Evolutionary conservation across 2,329 filamentous ascomycete genomes (phyloP).

Genomic region (Zymoseptoria tritici): DNA sequence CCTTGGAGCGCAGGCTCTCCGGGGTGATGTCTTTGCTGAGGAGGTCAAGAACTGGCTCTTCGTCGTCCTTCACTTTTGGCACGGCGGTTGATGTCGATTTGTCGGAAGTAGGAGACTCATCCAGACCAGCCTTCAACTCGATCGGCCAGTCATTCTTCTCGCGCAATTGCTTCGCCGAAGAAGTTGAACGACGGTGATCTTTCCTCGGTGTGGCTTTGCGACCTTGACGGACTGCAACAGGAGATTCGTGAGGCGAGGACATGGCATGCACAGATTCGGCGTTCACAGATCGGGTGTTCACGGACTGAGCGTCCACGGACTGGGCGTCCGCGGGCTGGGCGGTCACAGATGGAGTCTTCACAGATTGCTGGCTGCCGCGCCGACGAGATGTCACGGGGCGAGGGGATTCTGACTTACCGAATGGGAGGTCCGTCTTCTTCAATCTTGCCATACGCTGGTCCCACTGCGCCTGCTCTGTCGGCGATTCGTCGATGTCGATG

Average conservation of each 20-base stretch:
- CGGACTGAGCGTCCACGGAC: no score
- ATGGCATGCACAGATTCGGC: neutral
- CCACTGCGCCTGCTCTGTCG: neutral
- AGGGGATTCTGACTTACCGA: neutral
- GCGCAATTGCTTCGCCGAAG: neutral
- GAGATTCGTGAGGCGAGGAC: neutral
- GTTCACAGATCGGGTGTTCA: no score
- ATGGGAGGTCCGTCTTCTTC: neutral
- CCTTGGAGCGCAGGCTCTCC: constrained; percentile 8
- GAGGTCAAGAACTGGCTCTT: neutral
- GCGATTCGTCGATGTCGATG: neutral
- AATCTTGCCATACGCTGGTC: constrained; percentile 7
- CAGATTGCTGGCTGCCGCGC: neutral
- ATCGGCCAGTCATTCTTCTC: neutral
- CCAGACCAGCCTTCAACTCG: neutral
- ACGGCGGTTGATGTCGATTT: neutral
- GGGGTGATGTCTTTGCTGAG: constrained; percentile 2
- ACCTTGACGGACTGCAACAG: neutral
- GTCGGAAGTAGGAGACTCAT: neutral
- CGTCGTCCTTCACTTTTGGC: constrained; percentile 1
- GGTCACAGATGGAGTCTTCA: neutral
- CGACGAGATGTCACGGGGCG: neutral
- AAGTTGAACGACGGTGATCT: neutral
- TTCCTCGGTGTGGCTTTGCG: neutral
- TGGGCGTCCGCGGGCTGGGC: no score